These are phyloP conservation scores for Adansonia digitata DNA, from an alignment of 345 rosid species.

Conservation along the genomic window DNA sequence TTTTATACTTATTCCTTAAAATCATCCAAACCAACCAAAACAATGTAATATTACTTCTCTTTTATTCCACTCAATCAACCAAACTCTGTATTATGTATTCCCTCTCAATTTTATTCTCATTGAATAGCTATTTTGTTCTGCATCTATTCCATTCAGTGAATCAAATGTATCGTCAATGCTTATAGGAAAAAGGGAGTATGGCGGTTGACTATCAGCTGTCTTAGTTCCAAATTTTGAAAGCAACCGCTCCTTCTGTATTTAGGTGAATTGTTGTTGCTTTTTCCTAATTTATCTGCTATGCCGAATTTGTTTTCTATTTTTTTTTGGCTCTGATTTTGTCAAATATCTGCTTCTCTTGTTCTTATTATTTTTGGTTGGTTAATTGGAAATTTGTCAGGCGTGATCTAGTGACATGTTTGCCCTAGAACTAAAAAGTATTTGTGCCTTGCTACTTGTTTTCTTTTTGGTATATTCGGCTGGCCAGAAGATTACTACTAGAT, in stretches of 20 bases:
- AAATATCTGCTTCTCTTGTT: background rate
- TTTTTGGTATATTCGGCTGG: constrained; percentile 41
- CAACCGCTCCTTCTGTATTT: background rate
- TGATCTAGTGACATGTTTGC: background rate
- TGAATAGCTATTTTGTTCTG: too few relatives aligned
- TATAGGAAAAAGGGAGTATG: background rate
- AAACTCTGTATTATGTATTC: too few relatives aligned
- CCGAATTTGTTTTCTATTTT: background rate
- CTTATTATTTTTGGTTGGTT: background rate
- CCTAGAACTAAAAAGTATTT: background rate
- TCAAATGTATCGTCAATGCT: background rate
- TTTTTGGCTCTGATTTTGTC: background rate
- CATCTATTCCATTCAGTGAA: too few relatives aligned
- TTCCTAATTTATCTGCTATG: background rate
- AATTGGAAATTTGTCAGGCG: background rate
- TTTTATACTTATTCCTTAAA: too few relatives aligned
- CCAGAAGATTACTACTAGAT: constrained; percentile 87
- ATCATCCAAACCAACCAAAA: too few relatives aligned
- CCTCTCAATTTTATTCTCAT: too few relatives aligned
- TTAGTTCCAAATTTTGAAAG: background rate
- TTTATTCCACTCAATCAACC: too few relatives aligned
- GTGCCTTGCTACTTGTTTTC: background rate
- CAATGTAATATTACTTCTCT: too few relatives aligned
- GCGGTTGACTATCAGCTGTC: background rate
- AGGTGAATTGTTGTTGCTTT: background rate